Evolutionary conservation across 2,329 filamentous ascomycete genomes (phyloP), one percentile per base, ranked within the genome.

Genomic region (Ophiocordyceps camponoti-floridani): DNA sequence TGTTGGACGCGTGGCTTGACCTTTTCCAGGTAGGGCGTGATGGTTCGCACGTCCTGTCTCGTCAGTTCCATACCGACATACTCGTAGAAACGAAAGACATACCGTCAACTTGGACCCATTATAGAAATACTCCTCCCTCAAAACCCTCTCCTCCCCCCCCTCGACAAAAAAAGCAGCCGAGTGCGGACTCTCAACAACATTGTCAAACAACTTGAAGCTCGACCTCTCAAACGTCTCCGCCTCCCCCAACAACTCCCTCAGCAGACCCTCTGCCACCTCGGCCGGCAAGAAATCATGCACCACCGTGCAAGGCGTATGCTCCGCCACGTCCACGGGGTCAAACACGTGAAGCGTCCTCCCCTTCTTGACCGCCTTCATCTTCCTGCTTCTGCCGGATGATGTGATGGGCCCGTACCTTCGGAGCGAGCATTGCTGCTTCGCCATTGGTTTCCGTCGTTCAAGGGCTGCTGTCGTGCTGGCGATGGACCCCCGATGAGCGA

Each of bases 261-360:
- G 67, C 12, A 98, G 68, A 1, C 71, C 68, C 50, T 86, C 81
- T 37, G 91, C 89, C 47, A 83, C 70, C 2, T 79, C 67, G 0
- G 69, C 28, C 0, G 85, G 78, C 0, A 98, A 68, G 53, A 96
- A 95, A 55, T 94, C 91, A 61, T 94, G 87, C 45, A 95, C 78
- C 51, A 96, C 83, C 11, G 84, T 88, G 62, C 88, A 95, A 1
- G 91, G 87, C 0, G 89, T 94, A 56, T 94, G 75, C 23, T 75
- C 70, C 43, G 84, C 82, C 41, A 96, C 76, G 53, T 94, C 87
- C 37, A 77, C 68, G 0, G 88, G 84, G 40, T 84, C 77, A 60
- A 83, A 96, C 0, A 96, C 68, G 56, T 89, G 83, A 2, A 96
- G 62, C 0, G 89, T 95, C 52, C 77, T 76, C 12, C 88, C 89